Evolutionary conservation across 2,329 filamentous ascomycete genomes (phyloP), one percentile per base, ranked within the genome.

Genomic region (Pleurostoma richardsiae): DNA sequence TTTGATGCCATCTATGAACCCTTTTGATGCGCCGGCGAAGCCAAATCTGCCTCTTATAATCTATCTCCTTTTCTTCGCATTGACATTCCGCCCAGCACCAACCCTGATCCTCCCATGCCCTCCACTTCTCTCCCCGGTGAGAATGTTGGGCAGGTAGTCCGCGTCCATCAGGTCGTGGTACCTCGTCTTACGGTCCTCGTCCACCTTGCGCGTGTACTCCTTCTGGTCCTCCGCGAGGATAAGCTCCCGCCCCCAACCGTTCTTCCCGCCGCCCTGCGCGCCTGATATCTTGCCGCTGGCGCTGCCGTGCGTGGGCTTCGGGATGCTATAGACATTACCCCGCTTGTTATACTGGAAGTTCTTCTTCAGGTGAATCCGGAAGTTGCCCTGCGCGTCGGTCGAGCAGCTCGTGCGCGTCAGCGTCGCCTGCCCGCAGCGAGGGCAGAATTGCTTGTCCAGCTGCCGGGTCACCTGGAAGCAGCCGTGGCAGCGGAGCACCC

Each of bases 301-400:
- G 10, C 80, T 85, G 3, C 94, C 94, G 50, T 88, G 82, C 10
- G 87, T 80, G 0, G 94, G 88, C 71, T 96, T 97, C 1, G 94
- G 94, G 40, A 99, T 83, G 64, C 90, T 95, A 73, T 86, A 99
- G 36, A 89, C 82, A 66, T 96, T 94, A 44, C 94, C 94, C 28
- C 91, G 80, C 56, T 86, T 95, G 69, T 96, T 97, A 85, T 86
- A 96, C 69, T 96, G 90, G 75, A 94, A 96, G 66, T 96, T 96
- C 67, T 84, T 85, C 75, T 95, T 95, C 49, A 99, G 74, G 63
- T 96, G 88, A 49, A 99, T 69, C 49, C 79, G 83, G 71, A 96
- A 95, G 57, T 85, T 82, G 44, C 94, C 94, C 43, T 83, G 79
- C 29, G 82, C 74, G 59, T 91, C 85, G 4, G 90, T 96, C 29